phyloP scores from a whole-genome alignment of 306 rosid genomes.

The Cucumis cinereus region DNA sequence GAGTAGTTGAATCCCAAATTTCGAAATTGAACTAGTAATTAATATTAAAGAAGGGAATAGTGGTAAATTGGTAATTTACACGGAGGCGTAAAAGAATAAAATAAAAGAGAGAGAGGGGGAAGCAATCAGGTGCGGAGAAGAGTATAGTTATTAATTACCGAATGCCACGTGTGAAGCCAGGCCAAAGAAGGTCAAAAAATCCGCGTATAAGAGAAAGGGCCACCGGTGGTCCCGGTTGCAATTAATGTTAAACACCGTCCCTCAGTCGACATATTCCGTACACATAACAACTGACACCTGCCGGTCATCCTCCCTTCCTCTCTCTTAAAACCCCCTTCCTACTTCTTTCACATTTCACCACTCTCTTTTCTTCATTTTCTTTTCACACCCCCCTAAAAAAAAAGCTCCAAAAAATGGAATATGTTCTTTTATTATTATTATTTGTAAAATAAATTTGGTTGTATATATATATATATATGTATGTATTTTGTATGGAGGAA shows the following conservation, averaged over 20 bases:
- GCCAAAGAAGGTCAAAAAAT: background rate
- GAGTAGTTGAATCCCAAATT: too few species aligned
- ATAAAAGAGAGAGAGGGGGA: background rate
- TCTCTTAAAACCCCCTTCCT: background rate
- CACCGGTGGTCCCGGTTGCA: background rate
- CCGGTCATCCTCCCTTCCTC: background rate
- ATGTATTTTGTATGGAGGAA: background rate
- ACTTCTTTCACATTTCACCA: background rate
- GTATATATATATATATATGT: background rate
- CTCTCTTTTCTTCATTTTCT: background rate
- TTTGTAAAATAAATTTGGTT: too few species aligned
- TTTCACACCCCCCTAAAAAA: background rate
- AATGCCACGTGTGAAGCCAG: background rate
- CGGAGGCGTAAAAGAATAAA: background rate
- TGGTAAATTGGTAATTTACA: background rate
- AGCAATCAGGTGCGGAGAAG: background rate
- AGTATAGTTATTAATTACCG: background rate
- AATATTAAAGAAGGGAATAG: background rate
- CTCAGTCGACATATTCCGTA: slow-evolving; percentile 3
- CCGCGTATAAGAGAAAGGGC: background rate
- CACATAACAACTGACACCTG: background rate
- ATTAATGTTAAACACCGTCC: background rate
- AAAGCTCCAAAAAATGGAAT: background rate
- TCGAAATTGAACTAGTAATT: too few species aligned
- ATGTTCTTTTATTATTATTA: background rate